phyloP scores from a whole-genome alignment of 2,329 filamentous ascomycete genomes.

The Ustulina deusta region DNA sequence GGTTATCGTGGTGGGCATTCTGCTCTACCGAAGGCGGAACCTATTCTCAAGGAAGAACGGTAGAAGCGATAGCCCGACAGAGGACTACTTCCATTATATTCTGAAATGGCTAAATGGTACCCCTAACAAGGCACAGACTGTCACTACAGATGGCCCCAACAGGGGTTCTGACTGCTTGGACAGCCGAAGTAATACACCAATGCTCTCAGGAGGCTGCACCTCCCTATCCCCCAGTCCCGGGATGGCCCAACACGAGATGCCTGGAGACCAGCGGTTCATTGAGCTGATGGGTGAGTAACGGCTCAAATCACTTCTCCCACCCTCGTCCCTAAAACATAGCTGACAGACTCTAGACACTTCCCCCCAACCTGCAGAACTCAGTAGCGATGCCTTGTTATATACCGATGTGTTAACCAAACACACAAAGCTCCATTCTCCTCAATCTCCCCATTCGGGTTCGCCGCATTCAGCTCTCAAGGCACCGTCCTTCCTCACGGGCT shows the following conservation, averaged over 20 bases:
- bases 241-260: constrained; percentile 36
- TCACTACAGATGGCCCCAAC: constrained; percentile 59
- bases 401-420: constrained; percentile 56
- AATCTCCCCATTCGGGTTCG: constrained; percentile 36
- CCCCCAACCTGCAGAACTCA: constrained; percentile 18
- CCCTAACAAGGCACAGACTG: constrained; percentile 58
- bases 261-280: constrained; percentile 37
- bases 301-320: not conserved
- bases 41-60: constrained; percentile 55
- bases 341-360: constrained; percentile 29
- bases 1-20: constrained; percentile 61
- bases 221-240: constrained; percentile 4
- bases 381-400: constrained; percentile 42
- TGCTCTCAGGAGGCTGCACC: constrained; percentile 28
- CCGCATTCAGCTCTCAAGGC: constrained; percentile 43
- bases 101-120: constrained; percentile 63
- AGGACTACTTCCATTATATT: constrained; percentile 62
- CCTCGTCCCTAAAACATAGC: not conserved
- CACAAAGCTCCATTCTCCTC: constrained; percentile 47
- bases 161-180: constrained; percentile 55
- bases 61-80: constrained; percentile 56
- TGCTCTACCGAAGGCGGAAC: constrained; percentile 65
- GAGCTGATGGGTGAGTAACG: constrained; percentile 36
- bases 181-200: constrained; percentile 45
- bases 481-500: constrained; percentile 46